Evolutionary conservation across 192 early-diverging fungal species (phyloP).

Genomic region (Phlyctochytrium bullatum): DNA sequence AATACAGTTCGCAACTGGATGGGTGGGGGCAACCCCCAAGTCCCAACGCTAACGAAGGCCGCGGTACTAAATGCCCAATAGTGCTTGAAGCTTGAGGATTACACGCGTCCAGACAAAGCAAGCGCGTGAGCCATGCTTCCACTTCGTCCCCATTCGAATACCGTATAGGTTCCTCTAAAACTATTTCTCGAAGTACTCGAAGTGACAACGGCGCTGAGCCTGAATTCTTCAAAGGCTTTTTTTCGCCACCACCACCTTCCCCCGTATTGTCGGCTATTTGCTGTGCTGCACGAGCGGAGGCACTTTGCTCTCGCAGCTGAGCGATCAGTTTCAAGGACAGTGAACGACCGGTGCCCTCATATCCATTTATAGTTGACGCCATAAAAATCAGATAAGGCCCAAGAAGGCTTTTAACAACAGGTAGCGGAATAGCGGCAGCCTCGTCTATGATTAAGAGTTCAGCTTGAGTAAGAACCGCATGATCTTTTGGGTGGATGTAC

Average conservation of each 20-base stretch:
- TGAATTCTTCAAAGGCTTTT: conserved; percentile 36
- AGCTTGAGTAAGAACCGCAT: conserved; percentile 88
- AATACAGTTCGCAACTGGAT: conserved; percentile 90
- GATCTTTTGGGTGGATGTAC: conserved; percentile 97
- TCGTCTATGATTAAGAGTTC: conserved; percentile 99
- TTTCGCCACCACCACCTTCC: conserved; percentile 41
- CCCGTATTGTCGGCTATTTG: not conserved
- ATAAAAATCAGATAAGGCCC: conserved; percentile 97
- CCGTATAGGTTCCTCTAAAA: conserved; percentile 92
- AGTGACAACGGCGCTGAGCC: conserved; percentile 18
- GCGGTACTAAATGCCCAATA: no score
- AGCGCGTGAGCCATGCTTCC: conserved; percentile 92
- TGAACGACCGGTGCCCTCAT: conserved; percentile 97
- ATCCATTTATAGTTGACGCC: conserved; percentile 99
- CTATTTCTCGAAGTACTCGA: conserved; percentile 84
- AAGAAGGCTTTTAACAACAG: conserved; percentile 84
- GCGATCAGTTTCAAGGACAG: conserved; percentile 94
- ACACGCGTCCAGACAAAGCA: conserved; percentile 87
- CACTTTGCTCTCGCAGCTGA: conserved; percentile 90
- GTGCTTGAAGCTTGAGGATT: conserved; percentile 29
- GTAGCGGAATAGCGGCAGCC: conserved; percentile 96
- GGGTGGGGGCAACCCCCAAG: conserved; percentile 83
- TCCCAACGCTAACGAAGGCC: not conserved
- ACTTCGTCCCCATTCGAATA: conserved; percentile 84
- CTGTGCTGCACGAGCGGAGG: conserved; percentile 58